Percentiles rank a stretch among this genome's conserved stretches.
These are phyloP conservation scores for Podaxis mareebaensis DNA, from an alignment of 768 basidiomycete genomes.

Conservation along the genomic window DNA sequence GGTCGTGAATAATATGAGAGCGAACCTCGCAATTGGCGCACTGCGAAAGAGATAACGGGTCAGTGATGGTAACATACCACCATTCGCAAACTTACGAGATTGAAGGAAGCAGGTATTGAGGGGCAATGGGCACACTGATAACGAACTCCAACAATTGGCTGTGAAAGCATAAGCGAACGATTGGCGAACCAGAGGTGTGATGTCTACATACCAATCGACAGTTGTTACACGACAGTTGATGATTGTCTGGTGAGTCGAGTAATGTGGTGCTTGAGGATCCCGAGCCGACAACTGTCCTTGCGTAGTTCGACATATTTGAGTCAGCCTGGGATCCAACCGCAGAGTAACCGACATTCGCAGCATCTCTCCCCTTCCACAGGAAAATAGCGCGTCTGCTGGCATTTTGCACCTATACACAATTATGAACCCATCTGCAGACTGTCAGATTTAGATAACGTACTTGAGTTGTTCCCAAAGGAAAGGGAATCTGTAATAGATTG, in stretches of 20 bases:
- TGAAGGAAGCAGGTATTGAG: slow-evolving; percentile 69
- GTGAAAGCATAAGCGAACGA: neutral
- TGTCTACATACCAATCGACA: slow-evolving; percentile 52
- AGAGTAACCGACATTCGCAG: slow-evolving; percentile 54
- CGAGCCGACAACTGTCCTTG: slow-evolving; percentile 66
- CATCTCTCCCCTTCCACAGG: slow-evolving; percentile 78
- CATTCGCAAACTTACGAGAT: slow-evolving; percentile 55
- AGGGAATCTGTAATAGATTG: slow-evolving; percentile 66
- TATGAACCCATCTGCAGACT: neutral
- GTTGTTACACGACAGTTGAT: slow-evolving; percentile 59
- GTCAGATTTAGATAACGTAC: slow-evolving; percentile 34
- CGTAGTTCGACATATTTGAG: slow-evolving; percentile 63
- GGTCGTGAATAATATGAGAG: slow-evolving; percentile 81
- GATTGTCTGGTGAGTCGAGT: slow-evolving; percentile 43
- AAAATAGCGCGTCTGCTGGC: slow-evolving; percentile 74
- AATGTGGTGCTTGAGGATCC: slow-evolving; percentile 35
- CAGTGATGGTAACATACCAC: neutral
- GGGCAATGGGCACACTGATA: slow-evolving; percentile 93
- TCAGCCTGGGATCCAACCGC: slow-evolving; percentile 49
- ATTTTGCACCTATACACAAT: slow-evolving; percentile 46
- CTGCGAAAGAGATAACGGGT: slow-evolving; percentile 36
- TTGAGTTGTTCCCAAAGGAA: slow-evolving; percentile 72
- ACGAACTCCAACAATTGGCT: slow-evolving; percentile 76
- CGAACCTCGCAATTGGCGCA: slow-evolving; percentile 77
- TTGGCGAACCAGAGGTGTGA: neutral